These are phyloP conservation scores for Myriosclerotinia curreyana DNA, from an alignment of 2,329 filamentous ascomycete genomes.

Conservation along the genomic window DNA sequence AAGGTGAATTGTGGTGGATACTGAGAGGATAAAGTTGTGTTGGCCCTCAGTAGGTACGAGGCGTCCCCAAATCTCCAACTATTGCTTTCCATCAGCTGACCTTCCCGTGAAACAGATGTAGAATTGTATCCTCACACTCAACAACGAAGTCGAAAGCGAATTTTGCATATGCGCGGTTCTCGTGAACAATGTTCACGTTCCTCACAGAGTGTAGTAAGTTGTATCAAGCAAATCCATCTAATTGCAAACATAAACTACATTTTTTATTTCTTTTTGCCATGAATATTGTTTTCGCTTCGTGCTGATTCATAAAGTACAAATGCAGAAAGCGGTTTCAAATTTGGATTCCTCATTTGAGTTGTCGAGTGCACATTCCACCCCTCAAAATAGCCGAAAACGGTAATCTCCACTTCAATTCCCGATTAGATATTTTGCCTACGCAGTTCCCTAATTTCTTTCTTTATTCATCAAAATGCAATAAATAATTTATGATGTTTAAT, in stretches of 20 bases:
- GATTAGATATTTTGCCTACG: background rate
- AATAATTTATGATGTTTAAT: background rate
- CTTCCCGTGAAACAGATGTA: background rate
- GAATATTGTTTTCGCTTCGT: background rate
- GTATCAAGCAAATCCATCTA: background rate
- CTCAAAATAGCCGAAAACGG: slow-evolving; percentile 9
- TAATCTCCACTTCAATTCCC: slow-evolving; percentile 1
- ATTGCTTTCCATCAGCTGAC: background rate
- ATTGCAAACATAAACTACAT: background rate
- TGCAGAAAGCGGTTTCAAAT: background rate
- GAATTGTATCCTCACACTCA: background rate
- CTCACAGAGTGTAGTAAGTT: background rate
- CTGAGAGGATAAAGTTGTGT: background rate
- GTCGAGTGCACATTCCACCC: background rate
- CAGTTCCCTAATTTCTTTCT: background rate
- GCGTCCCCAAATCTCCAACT: too few species aligned
- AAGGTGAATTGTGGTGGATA: background rate
- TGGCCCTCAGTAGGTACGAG: background rate
- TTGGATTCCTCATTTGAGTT: background rate
- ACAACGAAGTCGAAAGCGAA: background rate
- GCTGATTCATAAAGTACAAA: background rate
- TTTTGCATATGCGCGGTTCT: background rate
- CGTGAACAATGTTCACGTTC: background rate
- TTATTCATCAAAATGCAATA: slow-evolving; percentile 3
- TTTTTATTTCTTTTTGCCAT: background rate